phyloP scores from a whole-genome alignment of 495 filamentous ascomycete genomes.

The Xylaria palmicola region DNA sequence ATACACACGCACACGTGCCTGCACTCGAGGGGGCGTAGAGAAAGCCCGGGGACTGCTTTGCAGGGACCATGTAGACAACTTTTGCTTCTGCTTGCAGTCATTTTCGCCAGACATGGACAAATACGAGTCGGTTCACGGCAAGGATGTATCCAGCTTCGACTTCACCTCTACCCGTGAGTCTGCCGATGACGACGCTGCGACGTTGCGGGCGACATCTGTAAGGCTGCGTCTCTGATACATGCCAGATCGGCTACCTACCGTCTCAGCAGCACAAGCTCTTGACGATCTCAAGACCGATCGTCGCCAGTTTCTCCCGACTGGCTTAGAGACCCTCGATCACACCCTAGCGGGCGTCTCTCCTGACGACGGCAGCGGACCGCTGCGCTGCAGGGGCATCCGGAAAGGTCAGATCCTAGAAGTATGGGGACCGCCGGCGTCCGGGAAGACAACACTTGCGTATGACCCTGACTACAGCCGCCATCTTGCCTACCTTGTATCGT shows the following conservation, averaged over 20 bases:
- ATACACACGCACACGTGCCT: background rate
- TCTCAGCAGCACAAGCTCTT: constrained; percentile 83
- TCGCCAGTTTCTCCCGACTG: constrained; percentile 61
- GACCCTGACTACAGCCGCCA: background rate
- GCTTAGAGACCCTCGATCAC: constrained; percentile 61
- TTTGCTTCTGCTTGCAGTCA: background rate
- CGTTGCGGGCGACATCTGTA: background rate
- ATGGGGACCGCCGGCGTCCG: constrained; percentile 83
- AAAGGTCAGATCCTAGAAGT: constrained; percentile 84
- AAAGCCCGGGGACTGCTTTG: no score
- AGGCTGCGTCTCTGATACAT: constrained; percentile 9
- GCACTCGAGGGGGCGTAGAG: background rate
- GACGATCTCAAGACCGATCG: constrained; percentile 55
- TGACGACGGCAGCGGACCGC: constrained; percentile 14
- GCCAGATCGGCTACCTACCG: constrained; percentile 75
- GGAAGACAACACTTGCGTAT: constrained; percentile 84
- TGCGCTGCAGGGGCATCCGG: constrained; percentile 55
- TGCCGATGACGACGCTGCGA: background rate
- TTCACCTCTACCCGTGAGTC: constrained; percentile 37
- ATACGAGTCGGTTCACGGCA: constrained; percentile 44
- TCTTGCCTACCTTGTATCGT: background rate
- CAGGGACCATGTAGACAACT: constrained; percentile 9
- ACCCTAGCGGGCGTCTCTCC: constrained; percentile 38
- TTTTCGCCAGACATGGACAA: constrained; percentile 31
- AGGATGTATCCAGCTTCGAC: constrained; percentile 49